Evolutionary conservation across 2,329 filamentous ascomycete genomes (phyloP), one percentile per base, ranked within the genome.

Genomic region (Corinectria fuckeliana): DNA sequence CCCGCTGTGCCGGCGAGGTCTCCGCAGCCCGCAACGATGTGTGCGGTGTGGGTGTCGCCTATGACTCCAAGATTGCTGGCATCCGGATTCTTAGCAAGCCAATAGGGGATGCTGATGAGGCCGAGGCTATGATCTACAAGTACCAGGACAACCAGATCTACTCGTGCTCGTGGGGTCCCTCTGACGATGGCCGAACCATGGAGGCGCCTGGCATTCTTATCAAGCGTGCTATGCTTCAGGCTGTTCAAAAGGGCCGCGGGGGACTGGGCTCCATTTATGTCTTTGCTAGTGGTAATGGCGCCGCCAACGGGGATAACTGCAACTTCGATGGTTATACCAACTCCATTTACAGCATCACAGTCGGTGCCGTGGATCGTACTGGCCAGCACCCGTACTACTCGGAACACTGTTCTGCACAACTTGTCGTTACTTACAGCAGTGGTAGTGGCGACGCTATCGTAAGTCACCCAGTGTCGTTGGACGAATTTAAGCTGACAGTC

Each of bases 241-340:
- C 92, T 30, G 85, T 97, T 10, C 93, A 98, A 73, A 88, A 96
- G 59, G 95, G 95, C 39, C 90, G 95, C 50, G 83, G 80, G 49
- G 92, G 93, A 3, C 87, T 89, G 52, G 95, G 95, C 8, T 96
- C 92, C 25, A 91, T 99, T 66, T 99, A 93, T 71, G 95, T 99
- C 54, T 99, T 99, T 76, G 95, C 95, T 41, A 77, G 94, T 66
- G 95, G 95, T 59, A 99, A 99, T 72, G 95, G 95, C 58, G 96
- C 94, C 9, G 81, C 83, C 3, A 87, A 82, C 64, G 93, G 91
- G 45, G 95, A 99, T 75, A 98, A 99, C 77, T 99, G 95, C 84
- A 99, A 99, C 75, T 99, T 99, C 74, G 95, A 99, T 73, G 95
- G 95, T 36, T 99, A 99, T 78, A 99, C 95, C 60, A 99, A 99